A percentile compares a stretch with the other conserved stretches of the same genome.
Evolutionary conservation across 2,329 filamentous ascomycete genomes (phyloP).

Genomic region (Aspergillus hortae): DNA sequence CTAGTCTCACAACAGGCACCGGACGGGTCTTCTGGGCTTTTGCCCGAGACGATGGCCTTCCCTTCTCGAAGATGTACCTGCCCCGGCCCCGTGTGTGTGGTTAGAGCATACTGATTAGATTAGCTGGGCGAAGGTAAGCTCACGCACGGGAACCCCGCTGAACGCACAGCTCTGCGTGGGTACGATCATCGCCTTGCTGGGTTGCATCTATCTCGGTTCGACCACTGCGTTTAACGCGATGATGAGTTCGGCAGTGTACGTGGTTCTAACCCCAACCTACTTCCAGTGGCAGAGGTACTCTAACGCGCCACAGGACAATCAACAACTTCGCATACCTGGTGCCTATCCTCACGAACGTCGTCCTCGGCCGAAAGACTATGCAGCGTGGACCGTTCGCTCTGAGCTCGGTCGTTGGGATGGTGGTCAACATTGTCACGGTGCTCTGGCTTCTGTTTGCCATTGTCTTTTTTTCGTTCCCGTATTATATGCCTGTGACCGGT

Average conservation of each 20-base stretch:
- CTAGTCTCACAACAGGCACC: constrained; percentile 30
- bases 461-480: constrained; percentile 48
- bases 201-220: constrained; percentile 64
- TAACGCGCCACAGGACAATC: constrained; percentile 33
- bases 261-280: not conserved
- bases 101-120: not conserved
- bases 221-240: constrained; percentile 63
- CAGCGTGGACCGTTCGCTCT: constrained; percentile 45
- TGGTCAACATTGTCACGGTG: constrained; percentile 45
- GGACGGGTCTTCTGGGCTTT: constrained; percentile 60
- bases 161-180: constrained; percentile 54
- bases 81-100: not conserved
- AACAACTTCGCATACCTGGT: constrained; percentile 47
- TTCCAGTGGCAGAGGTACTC: too few relatives aligned
- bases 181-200: constrained; percentile 53
- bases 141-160: constrained; percentile 44
- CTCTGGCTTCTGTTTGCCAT: constrained; percentile 49
- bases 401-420: constrained; percentile 36
- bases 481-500: constrained; percentile 34
- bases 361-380: constrained; percentile 44
- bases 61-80: constrained; percentile 24
- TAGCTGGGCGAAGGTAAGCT: constrained; percentile 43
- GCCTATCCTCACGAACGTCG: constrained; percentile 46
- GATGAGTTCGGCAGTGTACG: constrained; percentile 23
- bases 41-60: constrained; percentile 49